These are phyloP conservation scores for Bullera alba DNA, from an alignment of 768 basidiomycete genomes.

Conservation along the genomic window DNA sequence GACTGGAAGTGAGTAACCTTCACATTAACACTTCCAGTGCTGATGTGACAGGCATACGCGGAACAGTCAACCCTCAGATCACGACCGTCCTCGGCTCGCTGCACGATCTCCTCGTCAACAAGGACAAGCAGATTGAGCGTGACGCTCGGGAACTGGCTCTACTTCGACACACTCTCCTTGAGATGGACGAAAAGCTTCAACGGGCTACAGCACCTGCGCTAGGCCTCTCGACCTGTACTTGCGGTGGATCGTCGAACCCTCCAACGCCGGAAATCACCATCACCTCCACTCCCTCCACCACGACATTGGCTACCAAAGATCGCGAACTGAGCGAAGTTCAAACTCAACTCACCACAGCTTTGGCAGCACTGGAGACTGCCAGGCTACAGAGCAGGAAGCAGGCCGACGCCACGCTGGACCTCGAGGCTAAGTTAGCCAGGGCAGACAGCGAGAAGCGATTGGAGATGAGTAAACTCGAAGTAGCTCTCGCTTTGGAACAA, in stretches of 20 bases:
- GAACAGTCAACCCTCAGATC: constrained; percentile 25
- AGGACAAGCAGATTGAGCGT: constrained; percentile 37
- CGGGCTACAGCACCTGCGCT: not conserved
- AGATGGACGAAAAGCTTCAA: constrained; percentile 38
- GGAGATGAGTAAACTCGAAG: constrained; percentile 24
- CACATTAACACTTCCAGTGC: too few relatives aligned
- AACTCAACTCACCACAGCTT: constrained; percentile 20
- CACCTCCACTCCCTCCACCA: constrained; percentile 23
- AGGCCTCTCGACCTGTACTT: not conserved
- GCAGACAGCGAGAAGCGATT: constrained; percentile 14
- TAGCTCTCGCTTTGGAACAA: constrained; percentile 27
- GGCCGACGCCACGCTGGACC: constrained; percentile 12
- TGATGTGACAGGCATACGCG: too few relatives aligned
- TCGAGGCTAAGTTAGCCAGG: constrained; percentile 17
- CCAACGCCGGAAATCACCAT: constrained; percentile 25
- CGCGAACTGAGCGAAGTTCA: constrained; percentile 22
- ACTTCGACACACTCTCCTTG: constrained; percentile 30
- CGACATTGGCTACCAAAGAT: constrained; percentile 9
- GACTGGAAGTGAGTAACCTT: too few relatives aligned
- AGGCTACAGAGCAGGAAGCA: constrained; percentile 12
- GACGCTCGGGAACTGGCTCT: constrained; percentile 36
- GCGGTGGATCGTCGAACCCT: not conserved
- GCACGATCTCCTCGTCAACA: constrained; percentile 31
- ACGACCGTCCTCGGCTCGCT: constrained; percentile 26
- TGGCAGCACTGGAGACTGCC: constrained; percentile 20